Percentiles rank a stretch among this genome's conserved stretches.
Conservation (phyloP, 306 rosid species). For the Cicer arietinum region DNA sequence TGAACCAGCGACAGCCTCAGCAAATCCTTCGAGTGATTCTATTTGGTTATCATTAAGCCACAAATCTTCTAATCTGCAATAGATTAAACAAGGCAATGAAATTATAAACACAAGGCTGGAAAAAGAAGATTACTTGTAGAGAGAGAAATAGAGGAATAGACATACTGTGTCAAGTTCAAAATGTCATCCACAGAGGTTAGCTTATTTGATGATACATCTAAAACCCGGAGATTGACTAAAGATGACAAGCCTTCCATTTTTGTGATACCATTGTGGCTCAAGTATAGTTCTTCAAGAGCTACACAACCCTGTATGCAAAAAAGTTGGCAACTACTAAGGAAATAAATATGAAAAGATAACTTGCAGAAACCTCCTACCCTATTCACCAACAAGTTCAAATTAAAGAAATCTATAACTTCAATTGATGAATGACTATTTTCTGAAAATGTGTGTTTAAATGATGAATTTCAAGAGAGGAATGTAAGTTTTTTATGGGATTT, state of each 20-base stretch:
- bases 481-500: background rate
- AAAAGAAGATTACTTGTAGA: background rate
- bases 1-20: conserved; percentile 81
- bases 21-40: conserved; percentile 69
- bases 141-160: conserved; percentile 6
- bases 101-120: conserved; percentile 37
- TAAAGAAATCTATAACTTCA: conserved; percentile 4
- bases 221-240: conserved; percentile 76
- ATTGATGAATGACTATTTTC: conserved; percentile 1
- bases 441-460: background rate
- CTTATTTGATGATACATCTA: conserved; percentile 94
- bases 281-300: conserved; percentile 87
- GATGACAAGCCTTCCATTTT: conserved; percentile 90
- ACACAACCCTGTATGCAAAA: conserved; percentile 61
- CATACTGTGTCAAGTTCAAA: conserved; percentile 68
- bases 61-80: conserved; percentile 84
- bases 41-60: conserved; percentile 96
- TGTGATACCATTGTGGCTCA: conserved; percentile 93
- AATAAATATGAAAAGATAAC: conserved; percentile 19
- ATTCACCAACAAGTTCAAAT: conserved; percentile 31
- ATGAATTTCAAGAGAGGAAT: background rate
- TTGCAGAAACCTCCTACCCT: background rate
- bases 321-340: background rate
- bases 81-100: conserved; percentile 33
- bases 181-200: conserved; percentile 70